Evolutionary conservation across 2,329 filamentous ascomycete species (phyloP), one percentile per base, ranked within the genome.

Genomic region (Fusarium redolens): DNA sequence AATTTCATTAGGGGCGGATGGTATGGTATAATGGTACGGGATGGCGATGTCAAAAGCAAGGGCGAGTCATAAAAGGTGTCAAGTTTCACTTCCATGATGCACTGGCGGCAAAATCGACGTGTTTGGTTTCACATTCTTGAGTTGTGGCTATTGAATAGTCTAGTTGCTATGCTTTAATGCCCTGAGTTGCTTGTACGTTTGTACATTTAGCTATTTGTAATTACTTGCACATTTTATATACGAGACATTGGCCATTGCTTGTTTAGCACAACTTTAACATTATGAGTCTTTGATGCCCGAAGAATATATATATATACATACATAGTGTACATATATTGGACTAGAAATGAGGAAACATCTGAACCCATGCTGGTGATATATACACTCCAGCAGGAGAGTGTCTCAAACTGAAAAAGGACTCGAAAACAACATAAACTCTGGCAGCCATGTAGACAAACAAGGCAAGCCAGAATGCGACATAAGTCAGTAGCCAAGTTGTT

Each of bases 201-300:
- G 59, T 67, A 75, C 48, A 66, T 57, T 60, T 76, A 71, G 63
- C 37, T 68, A 58, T 56, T 76, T 74, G 72, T 75, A 72, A 75
- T 74, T 62, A 57, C 48, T 62, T 55, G 43, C 35, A 61, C 40
- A 14, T 55, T 61, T 60, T 62, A 60, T 68, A 47, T 40, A 47
- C 48, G 10, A 33, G 37, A 43, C 12, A 47, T 47, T 58, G 13
- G 38, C 11, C n/a, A 28, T 48, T 31, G 15, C 14, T 40, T 40
- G 18, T 31, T 18, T 48, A 35, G 41, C 22, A 50, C 25, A 18
- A 8, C 28, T 17, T 22, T 5, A 15, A 7, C 15, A 14, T 17
- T n/a, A 4, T 17, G 7, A 28, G 40, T n/a, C 54, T 35, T 28
- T 55, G 25, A 25, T 37, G 35, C 18, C 12, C 15, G 2, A 12